Base-by-base conservation (phyloP, 2,329 filamentous ascomycete genomes). In the Neocucurbitaria cava region DNA sequence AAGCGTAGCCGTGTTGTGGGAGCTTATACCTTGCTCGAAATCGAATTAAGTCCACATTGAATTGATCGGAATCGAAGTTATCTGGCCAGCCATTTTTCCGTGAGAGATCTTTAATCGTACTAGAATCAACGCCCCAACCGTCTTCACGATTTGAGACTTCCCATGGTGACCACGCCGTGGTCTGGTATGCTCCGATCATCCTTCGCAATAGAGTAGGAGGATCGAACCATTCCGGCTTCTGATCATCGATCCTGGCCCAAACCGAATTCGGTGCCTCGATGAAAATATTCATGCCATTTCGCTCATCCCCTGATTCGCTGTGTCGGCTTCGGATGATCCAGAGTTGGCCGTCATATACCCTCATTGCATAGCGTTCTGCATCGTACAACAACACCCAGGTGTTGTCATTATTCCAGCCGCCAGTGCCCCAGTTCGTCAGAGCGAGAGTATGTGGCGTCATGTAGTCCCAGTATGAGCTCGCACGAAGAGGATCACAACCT, bases 31-130 rank as follows among this genome's bases (percentile, higher is more conserved):
- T 52, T 13, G 48, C 50, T 15, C 57, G 59, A 18, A 60, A 48
- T 15, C 57, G 59, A 18, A 60, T 60, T 6, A 64, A 49, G 8
- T 64, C 57, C 2, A 46, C 49, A 8, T 57, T 57, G 46, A 61
- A 62, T 11, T 54, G 52, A 11, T 43, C 39, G 5, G 49, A n/a
- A 11, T 59, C 15, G 21, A 59, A 54, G 1, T 46, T 11, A 10
- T 43, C 3, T 5, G 49, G 59, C 61, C 59, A 61, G 10, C 59
- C 59, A 24, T 61, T 58, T 2, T 46, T 50, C 10, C 28, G 39
- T 8, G 59, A 41, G 2, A 63, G 30, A 7, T 21, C 23, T 8
- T 49, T 57, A 28, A 56, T 44, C 5, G 20, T 24, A 8, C 28
- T 20, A 5, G 18, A 10, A 17, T 53, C 40, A 18, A 56, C 24